phyloP scores from a whole-genome alignment of 257 asterid genomes.

The Przewalskia tangutica region DNA sequence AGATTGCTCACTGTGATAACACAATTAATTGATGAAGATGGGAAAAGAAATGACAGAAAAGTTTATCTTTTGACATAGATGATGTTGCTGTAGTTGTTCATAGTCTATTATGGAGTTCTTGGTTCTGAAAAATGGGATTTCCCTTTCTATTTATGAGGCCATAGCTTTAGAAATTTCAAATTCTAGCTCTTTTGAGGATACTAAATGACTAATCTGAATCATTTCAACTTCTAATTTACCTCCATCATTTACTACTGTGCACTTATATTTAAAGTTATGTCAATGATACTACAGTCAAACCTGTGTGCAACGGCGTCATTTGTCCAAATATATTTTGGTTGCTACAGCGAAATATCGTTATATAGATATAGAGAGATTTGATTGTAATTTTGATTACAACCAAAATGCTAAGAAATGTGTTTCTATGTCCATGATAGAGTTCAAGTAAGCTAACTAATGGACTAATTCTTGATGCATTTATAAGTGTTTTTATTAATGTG shows the following conservation, averaged over 20 bases:
- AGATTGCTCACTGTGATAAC: background rate
- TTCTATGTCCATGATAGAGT: too few relatives aligned
- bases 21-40: background rate
- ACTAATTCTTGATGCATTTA: too few relatives aligned
- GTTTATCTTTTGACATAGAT: background rate
- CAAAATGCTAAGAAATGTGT: too few relatives aligned
- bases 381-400: too few relatives aligned
- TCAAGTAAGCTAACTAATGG: too few relatives aligned
- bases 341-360: background rate
- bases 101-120: background rate
- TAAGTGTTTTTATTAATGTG: too few relatives aligned
- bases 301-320: background rate
- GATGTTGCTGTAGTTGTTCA: background rate
- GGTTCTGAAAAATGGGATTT: background rate
- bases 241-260: background rate
- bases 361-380: background rate
- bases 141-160: background rate
- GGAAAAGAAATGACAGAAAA: background rate
- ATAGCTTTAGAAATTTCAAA: background rate
- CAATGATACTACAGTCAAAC: background rate
- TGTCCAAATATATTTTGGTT: background rate
- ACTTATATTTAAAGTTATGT: background rate
- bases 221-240: background rate
- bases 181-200: background rate
- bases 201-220: background rate